These are phyloP conservation scores for Dendrobium chrysotoxum DNA, from an alignment of 106 monocot genomes.

Conservation along the genomic window DNA sequence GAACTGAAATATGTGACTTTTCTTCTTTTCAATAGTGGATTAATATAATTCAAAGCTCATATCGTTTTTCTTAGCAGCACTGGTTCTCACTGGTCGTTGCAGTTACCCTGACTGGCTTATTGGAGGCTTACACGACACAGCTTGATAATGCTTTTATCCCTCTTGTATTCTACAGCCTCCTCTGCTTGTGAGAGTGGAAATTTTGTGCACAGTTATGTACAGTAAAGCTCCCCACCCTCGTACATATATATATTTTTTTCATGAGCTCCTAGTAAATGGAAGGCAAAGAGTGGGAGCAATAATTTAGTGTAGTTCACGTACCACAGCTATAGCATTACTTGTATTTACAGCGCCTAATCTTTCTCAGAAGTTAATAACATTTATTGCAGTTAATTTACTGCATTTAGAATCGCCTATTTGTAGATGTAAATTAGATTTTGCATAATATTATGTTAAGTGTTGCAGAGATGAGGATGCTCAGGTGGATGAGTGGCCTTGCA, in stretches of 20 bases:
- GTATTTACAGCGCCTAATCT: too few relatives aligned
- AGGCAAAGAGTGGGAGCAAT: background rate
- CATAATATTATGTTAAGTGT: too few relatives aligned
- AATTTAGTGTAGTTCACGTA: background rate
- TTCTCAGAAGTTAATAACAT: too few relatives aligned
- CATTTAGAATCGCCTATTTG: too few relatives aligned
- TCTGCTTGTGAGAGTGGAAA: conserved; percentile 46
- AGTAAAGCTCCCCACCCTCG: background rate
- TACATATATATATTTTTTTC: background rate
- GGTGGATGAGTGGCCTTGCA: too few relatives aligned
- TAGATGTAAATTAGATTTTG: too few relatives aligned
- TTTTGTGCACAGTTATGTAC: background rate
- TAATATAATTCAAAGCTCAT: background rate
- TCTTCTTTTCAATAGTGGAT: background rate
- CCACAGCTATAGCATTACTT: too few relatives aligned
- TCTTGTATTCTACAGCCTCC: conserved; percentile 90
- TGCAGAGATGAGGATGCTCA: too few relatives aligned
- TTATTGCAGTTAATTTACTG: too few relatives aligned
- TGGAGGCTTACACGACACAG: conserved; percentile 91
- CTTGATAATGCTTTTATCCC: conserved; percentile 99
- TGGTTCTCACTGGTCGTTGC: conserved; percentile 78
- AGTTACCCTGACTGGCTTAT: conserved; percentile 69
- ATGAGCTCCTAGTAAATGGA: background rate
- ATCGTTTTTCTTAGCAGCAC: conserved; percentile 46
- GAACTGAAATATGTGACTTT: background rate